phyloP scores from a whole-genome alignment of 1,284 basidiomycete species.

The Veloporphyrellus conicus region DNA sequence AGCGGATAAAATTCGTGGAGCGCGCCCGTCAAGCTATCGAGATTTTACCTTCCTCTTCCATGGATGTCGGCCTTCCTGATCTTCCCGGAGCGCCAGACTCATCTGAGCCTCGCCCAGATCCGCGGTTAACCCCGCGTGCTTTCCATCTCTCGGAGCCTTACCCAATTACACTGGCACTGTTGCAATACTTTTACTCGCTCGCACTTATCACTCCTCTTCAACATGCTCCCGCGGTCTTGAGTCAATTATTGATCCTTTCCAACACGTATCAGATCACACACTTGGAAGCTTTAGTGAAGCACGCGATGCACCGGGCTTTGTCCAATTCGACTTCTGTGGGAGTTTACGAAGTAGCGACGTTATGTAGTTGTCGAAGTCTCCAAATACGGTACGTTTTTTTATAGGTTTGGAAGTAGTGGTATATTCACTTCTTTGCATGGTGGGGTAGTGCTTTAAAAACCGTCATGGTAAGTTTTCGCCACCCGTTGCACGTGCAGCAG shows the following conservation, averaged over 20 bases:
- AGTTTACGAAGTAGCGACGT: constrained; percentile 89
- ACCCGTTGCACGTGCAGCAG: constrained; percentile 4
- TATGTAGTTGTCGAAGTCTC: constrained; percentile 82
- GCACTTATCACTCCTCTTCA: constrained; percentile 85
- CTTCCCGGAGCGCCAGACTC: constrained; percentile 46
- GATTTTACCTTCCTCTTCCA: constrained; percentile 52
- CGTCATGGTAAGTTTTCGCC: constrained; percentile 54
- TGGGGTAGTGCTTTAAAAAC: constrained; percentile 61
- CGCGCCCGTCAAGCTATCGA: constrained; percentile 53
- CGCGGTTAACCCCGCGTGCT: constrained; percentile 71
- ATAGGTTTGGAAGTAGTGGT: constrained; percentile 3
- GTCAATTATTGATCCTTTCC: constrained; percentile 79
- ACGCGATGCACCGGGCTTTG: constrained; percentile 86
- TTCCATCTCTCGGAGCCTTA: constrained; percentile 86
- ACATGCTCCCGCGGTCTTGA: constrained; percentile 83
- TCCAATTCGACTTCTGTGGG: constrained; percentile 82
- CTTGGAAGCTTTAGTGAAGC: constrained; percentile 75
- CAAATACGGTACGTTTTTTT: constrained; percentile 70
- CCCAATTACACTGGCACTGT: constrained; percentile 79
- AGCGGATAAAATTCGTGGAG: constrained; percentile 56
- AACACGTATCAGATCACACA: constrained; percentile 79
- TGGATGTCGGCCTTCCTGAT: constrained; percentile 57
- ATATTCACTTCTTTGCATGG: constrained; percentile 14
- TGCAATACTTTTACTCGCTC: constrained; percentile 91
- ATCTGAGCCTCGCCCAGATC: constrained; percentile 57